Evolutionary conservation across 148 eudicot species (phyloP).

Genomic region (Mesembryanthemum crystallinum): DNA sequence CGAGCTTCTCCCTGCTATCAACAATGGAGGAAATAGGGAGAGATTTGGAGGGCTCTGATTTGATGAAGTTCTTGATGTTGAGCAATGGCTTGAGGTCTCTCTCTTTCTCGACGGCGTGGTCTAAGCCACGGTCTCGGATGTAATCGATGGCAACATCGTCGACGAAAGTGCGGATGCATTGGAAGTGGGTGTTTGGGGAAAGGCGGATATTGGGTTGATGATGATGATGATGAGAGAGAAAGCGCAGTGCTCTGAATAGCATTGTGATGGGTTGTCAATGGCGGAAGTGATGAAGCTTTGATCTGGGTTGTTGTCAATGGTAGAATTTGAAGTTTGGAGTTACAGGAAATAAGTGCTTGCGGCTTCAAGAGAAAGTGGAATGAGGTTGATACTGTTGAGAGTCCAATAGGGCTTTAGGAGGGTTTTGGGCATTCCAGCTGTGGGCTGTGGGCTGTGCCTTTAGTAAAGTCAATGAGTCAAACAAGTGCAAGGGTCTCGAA

Average conservation of each 20-base stretch:
- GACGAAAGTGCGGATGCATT: slow-evolving; percentile 33
- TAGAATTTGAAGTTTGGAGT: not conserved
- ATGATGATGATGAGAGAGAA: slow-evolving; percentile 9
- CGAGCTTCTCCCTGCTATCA: slow-evolving; percentile 37
- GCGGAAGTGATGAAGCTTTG: no score
- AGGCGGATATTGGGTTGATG: slow-evolving; percentile 17
- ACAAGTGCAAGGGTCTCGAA: no score
- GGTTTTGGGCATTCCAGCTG: no score
- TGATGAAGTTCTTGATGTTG: slow-evolving; percentile 61
- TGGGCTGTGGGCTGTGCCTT: no score
- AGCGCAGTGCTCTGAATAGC: slow-evolving; percentile 22
- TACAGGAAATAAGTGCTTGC: no score
- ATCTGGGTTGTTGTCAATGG: not conserved
- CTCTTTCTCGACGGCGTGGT: slow-evolving; percentile 82
- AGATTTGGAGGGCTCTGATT: slow-evolving; percentile 68
- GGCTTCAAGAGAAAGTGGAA: no score
- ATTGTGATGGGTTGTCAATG: slow-evolving; percentile 7
- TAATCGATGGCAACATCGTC: slow-evolving; percentile 49
- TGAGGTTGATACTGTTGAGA: no score
- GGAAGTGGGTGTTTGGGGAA: slow-evolving; percentile 21
- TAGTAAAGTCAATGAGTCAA: no score
- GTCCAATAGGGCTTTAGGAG: no score
- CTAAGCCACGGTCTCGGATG: slow-evolving; percentile 74
- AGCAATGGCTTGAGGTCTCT: slow-evolving; percentile 49
- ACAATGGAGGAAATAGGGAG: slow-evolving; percentile 57